phyloP scores from a whole-genome alignment of 371 early-diverging fungal species.

The Mortierella sp. region DNA sequence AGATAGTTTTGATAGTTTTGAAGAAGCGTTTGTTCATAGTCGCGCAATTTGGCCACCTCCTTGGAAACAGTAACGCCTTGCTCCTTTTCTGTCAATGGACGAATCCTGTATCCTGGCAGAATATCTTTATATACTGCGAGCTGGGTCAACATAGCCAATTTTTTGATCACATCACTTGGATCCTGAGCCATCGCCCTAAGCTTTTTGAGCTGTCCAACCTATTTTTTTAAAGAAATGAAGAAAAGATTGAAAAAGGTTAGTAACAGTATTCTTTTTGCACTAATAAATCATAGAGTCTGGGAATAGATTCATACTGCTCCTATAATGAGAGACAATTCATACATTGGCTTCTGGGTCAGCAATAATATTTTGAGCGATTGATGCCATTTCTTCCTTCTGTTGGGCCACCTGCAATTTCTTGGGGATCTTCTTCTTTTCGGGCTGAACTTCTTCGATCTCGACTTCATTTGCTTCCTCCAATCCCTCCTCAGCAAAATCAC shows the following conservation, averaged over 20 bases:
- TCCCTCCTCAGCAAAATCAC: constrained; percentile 46
- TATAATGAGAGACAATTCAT: constrained; percentile 9
- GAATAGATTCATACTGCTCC: no score
- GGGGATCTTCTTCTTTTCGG: constrained; percentile 48
- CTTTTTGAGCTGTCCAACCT: constrained; percentile 71
- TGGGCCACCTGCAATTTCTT: constrained; percentile 70
- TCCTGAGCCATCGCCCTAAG: constrained; percentile 73
- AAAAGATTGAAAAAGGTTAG: no score
- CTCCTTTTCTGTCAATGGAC: constrained; percentile 87
- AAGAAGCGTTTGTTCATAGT: constrained; percentile 87
- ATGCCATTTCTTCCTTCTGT: constrained; percentile 85
- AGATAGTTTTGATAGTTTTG: constrained; percentile 87
- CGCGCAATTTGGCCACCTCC: constrained; percentile 88
- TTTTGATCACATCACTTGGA: constrained; percentile 67
- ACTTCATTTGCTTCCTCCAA: constrained; percentile 29
- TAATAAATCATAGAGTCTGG: no score
- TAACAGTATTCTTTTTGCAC: no score
- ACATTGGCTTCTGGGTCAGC: constrained; percentile 86
- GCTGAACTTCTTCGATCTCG: constrained; percentile 25
- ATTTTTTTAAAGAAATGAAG: constrained; percentile 6
- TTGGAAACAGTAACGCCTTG: constrained; percentile 82
- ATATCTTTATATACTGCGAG: constrained; percentile 94
- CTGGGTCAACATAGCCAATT: constrained; percentile 86
- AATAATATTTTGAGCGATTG: constrained; percentile 77
- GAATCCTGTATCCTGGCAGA: constrained; percentile 95